Percentiles rank a stretch among this genome's conserved stretches.
These are phyloP conservation scores for Phellinidium pouzarii DNA, from an alignment of 1,284 basidiomycete species.

Conservation along the genomic window DNA sequence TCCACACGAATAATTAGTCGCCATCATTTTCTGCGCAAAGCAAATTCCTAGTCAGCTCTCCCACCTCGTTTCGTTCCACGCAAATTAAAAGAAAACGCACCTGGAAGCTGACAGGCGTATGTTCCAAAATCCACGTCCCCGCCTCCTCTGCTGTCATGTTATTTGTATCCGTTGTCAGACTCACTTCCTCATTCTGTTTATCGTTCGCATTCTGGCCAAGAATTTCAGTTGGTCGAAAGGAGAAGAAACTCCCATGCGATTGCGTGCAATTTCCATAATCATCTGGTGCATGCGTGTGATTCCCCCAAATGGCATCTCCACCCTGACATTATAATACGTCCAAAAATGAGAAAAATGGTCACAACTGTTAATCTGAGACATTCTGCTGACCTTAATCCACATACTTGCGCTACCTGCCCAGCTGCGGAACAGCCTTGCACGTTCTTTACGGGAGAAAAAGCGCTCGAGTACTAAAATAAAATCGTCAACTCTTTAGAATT, in stretches of 20 bases:
- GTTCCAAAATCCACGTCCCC: slow-evolving; percentile 75
- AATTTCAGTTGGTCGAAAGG: slow-evolving; percentile 53
- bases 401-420: slow-evolving; percentile 95
- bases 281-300: slow-evolving; percentile 66
- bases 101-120: slow-evolving; percentile 81
- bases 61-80: too few species aligned
- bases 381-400: slow-evolving; percentile 72
- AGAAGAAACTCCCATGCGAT: slow-evolving; percentile 78
- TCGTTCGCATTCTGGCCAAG: slow-evolving; percentile 17
- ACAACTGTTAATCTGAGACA: neutral
- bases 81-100: slow-evolving; percentile 30
- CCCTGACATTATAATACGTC: slow-evolving; percentile 44
- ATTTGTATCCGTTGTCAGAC: slow-evolving; percentile 27
- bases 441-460: slow-evolving; percentile 88
- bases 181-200: slow-evolving; percentile 28
- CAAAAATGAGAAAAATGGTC: too few species aligned
- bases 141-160: slow-evolving; percentile 84
- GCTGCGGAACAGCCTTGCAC: slow-evolving; percentile 86
- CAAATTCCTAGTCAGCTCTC: too few species aligned
- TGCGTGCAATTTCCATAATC: slow-evolving; percentile 58
- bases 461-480: slow-evolving; percentile 60
- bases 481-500: neutral
- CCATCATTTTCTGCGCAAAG: slow-evolving; percentile 77
- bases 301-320: slow-evolving; percentile 89
- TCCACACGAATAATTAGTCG: slow-evolving; percentile 87